Percentiles rank a stretch among this genome's conserved stretches.
Evolutionary conservation across 1,284 basidiomycete species (phyloP).

Genomic region (Inonotus hispidus): DNA sequence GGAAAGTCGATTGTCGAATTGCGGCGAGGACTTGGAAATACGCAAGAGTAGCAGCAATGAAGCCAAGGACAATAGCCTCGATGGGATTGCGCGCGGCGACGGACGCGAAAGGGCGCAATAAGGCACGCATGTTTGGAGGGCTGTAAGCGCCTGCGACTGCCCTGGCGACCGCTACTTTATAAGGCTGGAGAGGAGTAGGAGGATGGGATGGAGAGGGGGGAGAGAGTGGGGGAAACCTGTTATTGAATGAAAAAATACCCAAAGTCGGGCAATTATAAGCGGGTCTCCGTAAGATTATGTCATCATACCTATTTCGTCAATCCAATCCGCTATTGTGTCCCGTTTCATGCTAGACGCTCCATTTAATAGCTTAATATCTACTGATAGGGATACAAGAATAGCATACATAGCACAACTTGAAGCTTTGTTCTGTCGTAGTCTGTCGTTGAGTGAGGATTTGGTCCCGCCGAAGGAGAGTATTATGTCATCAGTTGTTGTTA

Average conservation of each 20-base stretch:
- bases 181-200: background rate
- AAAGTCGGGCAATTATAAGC: conserved; percentile 7
- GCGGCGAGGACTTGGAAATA: conserved; percentile 64
- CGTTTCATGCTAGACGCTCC: background rate
- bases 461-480: background rate
- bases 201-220: background rate
- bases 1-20: conserved; percentile 38
- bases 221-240: background rate
- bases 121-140: conserved; percentile 23
- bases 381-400: background rate
- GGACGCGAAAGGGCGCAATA: conserved; percentile 24
- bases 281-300: background rate
- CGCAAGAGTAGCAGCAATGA: conserved; percentile 54
- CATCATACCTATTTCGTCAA: background rate
- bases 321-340: background rate
- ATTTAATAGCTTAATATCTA: background rate
- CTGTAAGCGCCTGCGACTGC: background rate
- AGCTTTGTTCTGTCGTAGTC: background rate
- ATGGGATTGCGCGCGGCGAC: conserved; percentile 26
- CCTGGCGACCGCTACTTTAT: background rate
- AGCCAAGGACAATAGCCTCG: conserved; percentile 56
- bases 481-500: background rate
- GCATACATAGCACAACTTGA: background rate
- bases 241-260: conserved; percentile 1
- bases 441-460: background rate